These are phyloP conservation scores for Lentinula edodes DNA, from an alignment of 768 basidiomycete genomes.

Conservation along the genomic window DNA sequence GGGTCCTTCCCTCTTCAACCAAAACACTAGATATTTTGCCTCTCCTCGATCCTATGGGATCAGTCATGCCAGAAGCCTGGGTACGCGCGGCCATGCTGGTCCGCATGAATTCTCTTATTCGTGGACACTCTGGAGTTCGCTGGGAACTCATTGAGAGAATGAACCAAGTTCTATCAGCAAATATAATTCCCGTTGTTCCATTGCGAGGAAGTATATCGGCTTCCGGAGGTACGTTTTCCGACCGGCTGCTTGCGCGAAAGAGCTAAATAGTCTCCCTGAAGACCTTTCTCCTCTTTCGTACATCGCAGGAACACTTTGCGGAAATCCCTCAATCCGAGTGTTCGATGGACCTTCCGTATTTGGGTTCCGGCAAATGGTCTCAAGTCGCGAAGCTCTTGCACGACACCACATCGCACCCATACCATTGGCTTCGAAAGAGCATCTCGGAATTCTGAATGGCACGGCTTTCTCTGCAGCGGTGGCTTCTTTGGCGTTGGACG, in stretches of 20 bases:
- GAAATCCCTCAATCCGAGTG: slow-evolving; percentile 74
- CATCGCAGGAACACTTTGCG: slow-evolving; percentile 75
- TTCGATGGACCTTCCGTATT: slow-evolving; percentile 50
- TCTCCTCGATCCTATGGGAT: slow-evolving; percentile 61
- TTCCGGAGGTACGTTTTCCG: slow-evolving; percentile 54
- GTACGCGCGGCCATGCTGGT: slow-evolving; percentile 83
- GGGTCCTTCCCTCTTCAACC: slow-evolving; percentile 61
- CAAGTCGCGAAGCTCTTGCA: slow-evolving; percentile 52
- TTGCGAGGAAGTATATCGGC: slow-evolving; percentile 81
- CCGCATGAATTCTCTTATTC: slow-evolving; percentile 84
- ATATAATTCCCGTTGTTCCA: slow-evolving; percentile 77
- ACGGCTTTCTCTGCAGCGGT: slow-evolving; percentile 80
- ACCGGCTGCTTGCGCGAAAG: slow-evolving; percentile 3
- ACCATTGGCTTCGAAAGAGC: slow-evolving; percentile 68
- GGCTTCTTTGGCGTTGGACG: slow-evolving; percentile 64
- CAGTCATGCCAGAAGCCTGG: slow-evolving; percentile 83
- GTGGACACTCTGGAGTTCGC: slow-evolving; percentile 84
- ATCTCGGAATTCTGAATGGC: slow-evolving; percentile 78
- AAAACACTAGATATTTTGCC: slow-evolving; percentile 49
- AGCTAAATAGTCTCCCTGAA: slow-evolving; percentile 18
- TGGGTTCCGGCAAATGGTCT: slow-evolving; percentile 43
- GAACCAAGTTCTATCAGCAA: slow-evolving; percentile 60
- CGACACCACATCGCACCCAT: slow-evolving; percentile 60
- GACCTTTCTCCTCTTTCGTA: slow-evolving; percentile 81
- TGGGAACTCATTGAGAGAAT: slow-evolving; percentile 79